Base-by-base conservation (phyloP, 1,284 basidiomycete species). In the Entoloma clypeatum region DNA sequence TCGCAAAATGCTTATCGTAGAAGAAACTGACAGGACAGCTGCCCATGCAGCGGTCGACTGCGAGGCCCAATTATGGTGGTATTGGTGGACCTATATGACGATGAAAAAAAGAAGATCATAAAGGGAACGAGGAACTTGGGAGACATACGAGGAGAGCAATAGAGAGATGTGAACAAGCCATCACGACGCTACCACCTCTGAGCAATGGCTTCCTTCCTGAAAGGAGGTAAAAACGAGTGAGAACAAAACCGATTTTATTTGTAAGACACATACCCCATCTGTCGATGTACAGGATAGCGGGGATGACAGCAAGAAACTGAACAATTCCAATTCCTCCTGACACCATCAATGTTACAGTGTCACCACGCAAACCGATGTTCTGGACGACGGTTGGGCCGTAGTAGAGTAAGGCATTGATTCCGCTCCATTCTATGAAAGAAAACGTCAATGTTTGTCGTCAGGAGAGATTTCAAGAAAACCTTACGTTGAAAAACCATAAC, bases 401-500 rank as follows among this genome's bases (percentile, higher is more conserved):
- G 54, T 91, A 91, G 6, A 89, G 63, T 23, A 90, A 57, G 4
- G 86, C 85, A 54, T 89, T 90, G 48, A 88, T 88, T 2, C 86
- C 86, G 47, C 79, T 82, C 86, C 86, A 88, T 64, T 88, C 86
- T 88, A 52, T 14, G 29, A 14, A 29, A 17, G 32, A 30, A 17
- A 17, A 11, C 7, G 34, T 29, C 7, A 14, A 24, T n/a, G 10
- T n/a, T n/a, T n/a, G n/a, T n/a, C 26, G 7, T 7, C 27, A 9
- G n/a, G 25, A 29, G 13, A 21, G 16, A 33, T 4, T 37, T 29
- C 7, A 21, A 25, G 21, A 29, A 38, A 14, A 14, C 64, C 81
- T 28, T 51, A 86, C 85, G 86, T 63, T 88, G 86, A 52, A 87
- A 88, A 42, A 85, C 77, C 81, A 87, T 87, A 55, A 86, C 75